Evolutionary conservation across 192 early-diverging fungal genomes (phyloP).

Genomic region (Mortierella claussenii): DNA sequence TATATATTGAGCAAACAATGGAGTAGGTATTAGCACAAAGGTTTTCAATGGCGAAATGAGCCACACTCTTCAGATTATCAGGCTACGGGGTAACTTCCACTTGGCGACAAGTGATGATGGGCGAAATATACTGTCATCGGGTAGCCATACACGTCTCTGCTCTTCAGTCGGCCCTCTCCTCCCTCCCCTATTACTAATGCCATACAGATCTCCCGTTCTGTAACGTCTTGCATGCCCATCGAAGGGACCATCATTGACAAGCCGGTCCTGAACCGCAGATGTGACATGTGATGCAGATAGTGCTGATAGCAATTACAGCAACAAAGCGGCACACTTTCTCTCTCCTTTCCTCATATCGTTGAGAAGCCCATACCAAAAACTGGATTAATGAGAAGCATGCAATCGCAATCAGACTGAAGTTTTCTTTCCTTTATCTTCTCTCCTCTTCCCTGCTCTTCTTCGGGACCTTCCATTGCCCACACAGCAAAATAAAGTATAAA

Average conservation of each 20-base stretch:
- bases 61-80: background rate
- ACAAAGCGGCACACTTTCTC: background rate
- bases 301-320: background rate
- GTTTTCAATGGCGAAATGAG: background rate
- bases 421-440: no score
- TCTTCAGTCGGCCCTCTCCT: background rate
- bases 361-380: background rate
- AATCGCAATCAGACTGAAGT: background rate
- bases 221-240: background rate
- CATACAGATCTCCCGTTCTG: background rate
- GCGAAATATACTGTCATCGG: no score
- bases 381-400: background rate
- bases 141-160: background rate
- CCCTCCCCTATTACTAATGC: background rate
- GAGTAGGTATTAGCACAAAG: background rate
- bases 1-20: constrained; percentile 19
- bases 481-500: background rate
- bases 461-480: background rate
- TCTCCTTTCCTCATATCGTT: background rate
- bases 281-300: constrained; percentile 18
- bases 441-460: no score
- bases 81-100: no score
- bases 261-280: no score
- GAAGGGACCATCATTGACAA: no score
- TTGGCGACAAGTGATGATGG: no score